A percentile compares a stretch with the other conserved stretches of the same genome.
These are phyloP conservation scores for Tricholoma sp. DNA, from an alignment of 768 basidiomycete species.

Conservation along the genomic window DNA sequence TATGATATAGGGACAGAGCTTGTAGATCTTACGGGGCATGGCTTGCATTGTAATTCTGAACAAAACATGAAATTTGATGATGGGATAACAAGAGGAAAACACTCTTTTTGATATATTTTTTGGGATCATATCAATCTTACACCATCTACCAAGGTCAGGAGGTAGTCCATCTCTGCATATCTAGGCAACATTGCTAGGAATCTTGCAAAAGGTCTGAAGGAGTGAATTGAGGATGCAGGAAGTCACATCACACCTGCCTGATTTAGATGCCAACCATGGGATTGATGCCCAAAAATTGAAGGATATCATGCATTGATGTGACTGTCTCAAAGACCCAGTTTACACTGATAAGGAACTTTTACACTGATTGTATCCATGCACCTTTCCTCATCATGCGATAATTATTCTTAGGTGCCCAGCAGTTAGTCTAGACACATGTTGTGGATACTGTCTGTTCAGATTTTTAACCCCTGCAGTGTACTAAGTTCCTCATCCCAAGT, in stretches of 20 bases:
- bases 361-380: background rate
- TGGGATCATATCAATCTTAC: too few relatives aligned
- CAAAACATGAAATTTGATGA: background rate
- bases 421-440: background rate
- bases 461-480: background rate
- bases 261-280: background rate
- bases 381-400: background rate
- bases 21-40: background rate
- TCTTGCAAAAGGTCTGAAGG: background rate
- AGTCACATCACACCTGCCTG: background rate
- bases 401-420: background rate
- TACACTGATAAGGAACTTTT: background rate
- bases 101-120: too few relatives aligned
- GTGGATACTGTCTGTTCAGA: background rate
- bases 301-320: background rate
- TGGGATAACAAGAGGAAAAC: too few relatives aligned
- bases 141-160: too few relatives aligned
- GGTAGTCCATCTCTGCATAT: too few relatives aligned
- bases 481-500: too few relatives aligned
- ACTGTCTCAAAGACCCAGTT: background rate
- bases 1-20: background rate
- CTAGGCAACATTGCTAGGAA: too few relatives aligned
- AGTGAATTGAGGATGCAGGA: background rate
- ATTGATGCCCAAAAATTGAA: background rate
- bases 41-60: background rate